Conservation (phyloP, 225 moss, liverwort and hornwort species). For the Antitrichia curtipendula region DNA sequence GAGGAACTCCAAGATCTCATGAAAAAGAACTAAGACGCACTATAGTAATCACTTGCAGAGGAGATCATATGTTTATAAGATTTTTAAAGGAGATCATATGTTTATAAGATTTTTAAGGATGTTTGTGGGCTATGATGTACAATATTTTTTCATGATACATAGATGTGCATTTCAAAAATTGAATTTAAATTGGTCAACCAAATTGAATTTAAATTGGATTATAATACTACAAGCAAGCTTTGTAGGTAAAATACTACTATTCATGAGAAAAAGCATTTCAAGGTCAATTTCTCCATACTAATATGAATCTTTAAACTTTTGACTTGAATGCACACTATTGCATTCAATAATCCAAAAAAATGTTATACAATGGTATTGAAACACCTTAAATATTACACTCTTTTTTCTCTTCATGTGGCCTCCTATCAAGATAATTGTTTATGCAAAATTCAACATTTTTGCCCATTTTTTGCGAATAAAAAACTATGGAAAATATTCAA, state of each 20-base stretch:
- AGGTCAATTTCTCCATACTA: not conserved
- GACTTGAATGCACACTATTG: fast-evolving
- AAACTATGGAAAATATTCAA: not conserved
- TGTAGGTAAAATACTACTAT: not conserved
- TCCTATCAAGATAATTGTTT: not conserved
- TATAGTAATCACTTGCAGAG: no score
- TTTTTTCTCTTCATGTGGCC: not conserved
- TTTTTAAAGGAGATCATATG: fast-evolving
- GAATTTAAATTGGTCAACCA: fast-evolving
- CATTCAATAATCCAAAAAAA: no score
- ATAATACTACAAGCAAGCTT: not conserved
- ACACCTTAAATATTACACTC: not conserved
- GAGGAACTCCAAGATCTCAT: no score
- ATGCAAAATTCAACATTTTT: not conserved
- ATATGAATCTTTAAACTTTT: not conserved
- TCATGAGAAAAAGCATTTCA: not conserved
- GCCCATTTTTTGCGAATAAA: not conserved
- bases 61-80: fast-evolving
- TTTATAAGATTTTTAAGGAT: not conserved
- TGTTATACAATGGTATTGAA: not conserved
- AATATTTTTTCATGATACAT: not conserved
- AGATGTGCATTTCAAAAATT: not conserved
- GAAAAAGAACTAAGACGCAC: no score
- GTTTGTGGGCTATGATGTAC: fast-evolving
- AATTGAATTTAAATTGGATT: not conserved